Percentiles rank a stretch among this genome's conserved stretches.
These are phyloP conservation scores for Endocalyx cinctus DNA, from an alignment of 2,329 filamentous ascomycete species.

Conservation along the genomic window DNA sequence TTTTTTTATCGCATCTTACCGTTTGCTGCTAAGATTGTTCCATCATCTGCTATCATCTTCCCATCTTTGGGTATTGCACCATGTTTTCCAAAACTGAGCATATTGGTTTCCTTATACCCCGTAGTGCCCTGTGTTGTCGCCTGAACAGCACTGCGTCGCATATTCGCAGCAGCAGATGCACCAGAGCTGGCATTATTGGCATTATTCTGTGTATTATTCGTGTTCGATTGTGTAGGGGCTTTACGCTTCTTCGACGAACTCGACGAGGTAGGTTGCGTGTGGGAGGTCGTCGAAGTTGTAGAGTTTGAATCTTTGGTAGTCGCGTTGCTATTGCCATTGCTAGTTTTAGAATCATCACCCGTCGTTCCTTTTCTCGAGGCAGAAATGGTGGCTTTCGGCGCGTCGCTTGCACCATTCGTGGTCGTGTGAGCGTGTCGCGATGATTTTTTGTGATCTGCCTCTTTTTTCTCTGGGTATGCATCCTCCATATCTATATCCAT, in stretches of 20 bases:
- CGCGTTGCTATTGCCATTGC: constrained; percentile 17
- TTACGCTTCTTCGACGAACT: constrained; percentile 76
- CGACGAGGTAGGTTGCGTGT: constrained; percentile 16
- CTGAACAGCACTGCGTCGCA: constrained; percentile 20
- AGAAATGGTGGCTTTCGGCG: constrained; percentile 21
- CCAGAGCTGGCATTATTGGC: constrained; percentile 19
- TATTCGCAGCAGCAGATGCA: constrained; percentile 21
- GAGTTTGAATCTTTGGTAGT: constrained; percentile 20
- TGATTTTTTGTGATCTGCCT: constrained; percentile 54
- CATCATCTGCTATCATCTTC: constrained; percentile 83
- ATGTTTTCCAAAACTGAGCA: constrained; percentile 80
- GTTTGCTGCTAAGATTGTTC: constrained; percentile 76
- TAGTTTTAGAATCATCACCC: constrained; percentile 23
- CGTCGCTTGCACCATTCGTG: constrained; percentile 25
- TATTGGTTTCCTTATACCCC: constrained; percentile 66
- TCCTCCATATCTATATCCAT: constrained; percentile 84
- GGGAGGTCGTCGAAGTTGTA: constrained; percentile 18
- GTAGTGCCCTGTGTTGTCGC: constrained; percentile 11
- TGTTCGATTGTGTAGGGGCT: constrained; percentile 47
- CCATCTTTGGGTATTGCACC: constrained; percentile 67
- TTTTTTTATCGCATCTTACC: constrained; percentile 56
- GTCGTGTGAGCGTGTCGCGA: constrained; percentile 41
- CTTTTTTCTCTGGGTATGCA: constrained; percentile 51
- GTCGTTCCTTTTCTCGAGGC: constrained; percentile 36
- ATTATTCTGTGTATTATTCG: constrained; percentile 24